These are phyloP conservation scores for Ganoderma resinaceum DNA, from an alignment of 1,284 basidiomycete species.

Conservation along the genomic window DNA sequence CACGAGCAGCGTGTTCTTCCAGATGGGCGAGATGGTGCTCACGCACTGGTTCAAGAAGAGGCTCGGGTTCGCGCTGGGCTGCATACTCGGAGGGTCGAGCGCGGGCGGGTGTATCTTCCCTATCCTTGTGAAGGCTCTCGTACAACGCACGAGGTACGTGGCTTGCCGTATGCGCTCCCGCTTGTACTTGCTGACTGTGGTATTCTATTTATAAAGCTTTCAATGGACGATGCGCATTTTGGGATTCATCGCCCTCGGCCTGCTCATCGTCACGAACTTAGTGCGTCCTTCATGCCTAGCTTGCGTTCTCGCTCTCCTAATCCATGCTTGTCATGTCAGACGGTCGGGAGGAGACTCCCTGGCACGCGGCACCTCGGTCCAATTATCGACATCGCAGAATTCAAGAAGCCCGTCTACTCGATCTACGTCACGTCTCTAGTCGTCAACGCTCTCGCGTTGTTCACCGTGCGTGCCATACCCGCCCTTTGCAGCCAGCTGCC, in stretches of 20 bases:
- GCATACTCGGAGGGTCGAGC: constrained; percentile 46
- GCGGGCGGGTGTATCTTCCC: constrained; percentile 52
- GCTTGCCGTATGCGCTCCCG: background rate
- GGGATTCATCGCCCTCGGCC: constrained; percentile 55
- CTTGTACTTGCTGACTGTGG: background rate
- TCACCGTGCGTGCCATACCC: background rate
- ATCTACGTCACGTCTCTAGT: background rate
- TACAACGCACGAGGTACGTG: constrained; percentile 41
- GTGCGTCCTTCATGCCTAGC: background rate
- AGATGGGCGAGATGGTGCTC: constrained; percentile 4
- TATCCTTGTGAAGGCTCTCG: constrained; percentile 45
- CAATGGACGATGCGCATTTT: constrained; percentile 64
- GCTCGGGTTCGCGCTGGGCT: constrained; percentile 46
- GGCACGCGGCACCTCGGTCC: background rate
- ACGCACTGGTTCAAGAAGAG: constrained; percentile 54
- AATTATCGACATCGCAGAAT: background rate
- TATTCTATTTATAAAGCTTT: background rate
- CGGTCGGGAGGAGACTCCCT: background rate
- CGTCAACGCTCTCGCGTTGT: background rate
- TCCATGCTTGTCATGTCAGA: background rate
- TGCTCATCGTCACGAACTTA: constrained; percentile 52
- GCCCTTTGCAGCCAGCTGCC: background rate
- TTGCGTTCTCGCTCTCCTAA: background rate
- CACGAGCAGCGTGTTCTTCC: background rate
- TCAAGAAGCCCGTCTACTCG: background rate